Conservation (phyloP, 2,329 filamentous ascomycete genomes). For the Colletotrichum spaethianum region DNA sequence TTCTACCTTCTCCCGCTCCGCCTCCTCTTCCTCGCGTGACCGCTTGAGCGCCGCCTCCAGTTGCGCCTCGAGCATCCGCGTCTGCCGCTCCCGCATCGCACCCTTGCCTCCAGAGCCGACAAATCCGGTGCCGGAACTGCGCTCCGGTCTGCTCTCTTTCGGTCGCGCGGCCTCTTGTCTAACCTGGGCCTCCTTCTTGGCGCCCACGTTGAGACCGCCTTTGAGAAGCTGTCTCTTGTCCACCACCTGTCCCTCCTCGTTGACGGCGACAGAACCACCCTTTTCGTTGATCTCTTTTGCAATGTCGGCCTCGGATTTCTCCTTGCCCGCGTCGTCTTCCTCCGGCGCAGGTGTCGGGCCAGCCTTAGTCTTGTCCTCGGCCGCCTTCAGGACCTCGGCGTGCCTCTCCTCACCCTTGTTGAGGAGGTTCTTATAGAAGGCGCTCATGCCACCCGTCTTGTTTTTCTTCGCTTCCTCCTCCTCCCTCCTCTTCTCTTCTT, state of each 20-base stretch:
- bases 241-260: constrained; percentile 86
- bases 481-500: constrained; percentile 77
- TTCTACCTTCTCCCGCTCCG: constrained; percentile 73
- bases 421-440: constrained; percentile 83
- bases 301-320: constrained; percentile 73
- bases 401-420: constrained; percentile 79
- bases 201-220: constrained; percentile 81
- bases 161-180: constrained; percentile 44
- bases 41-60: constrained; percentile 81
- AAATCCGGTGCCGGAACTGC: constrained; percentile 49
- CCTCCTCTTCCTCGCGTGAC: constrained; percentile 76
- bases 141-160: constrained; percentile 33
- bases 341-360: constrained; percentile 49
- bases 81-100: constrained; percentile 82
- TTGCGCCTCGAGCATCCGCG: constrained; percentile 84
- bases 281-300: constrained; percentile 77
- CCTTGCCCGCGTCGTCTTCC: constrained; percentile 55
- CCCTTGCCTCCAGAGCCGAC: constrained; percentile 69
- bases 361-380: constrained; percentile 66
- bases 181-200: constrained; percentile 69
- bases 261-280: constrained; percentile 75
- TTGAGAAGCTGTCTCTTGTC: constrained; percentile 86
- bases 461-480: constrained; percentile 76
- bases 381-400: constrained; percentile 78
- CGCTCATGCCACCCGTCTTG: constrained; percentile 79